phyloP scores from a whole-genome alignment of 1,139 yeast genomes.

The Yamadazyma atmosphaerica region DNA sequence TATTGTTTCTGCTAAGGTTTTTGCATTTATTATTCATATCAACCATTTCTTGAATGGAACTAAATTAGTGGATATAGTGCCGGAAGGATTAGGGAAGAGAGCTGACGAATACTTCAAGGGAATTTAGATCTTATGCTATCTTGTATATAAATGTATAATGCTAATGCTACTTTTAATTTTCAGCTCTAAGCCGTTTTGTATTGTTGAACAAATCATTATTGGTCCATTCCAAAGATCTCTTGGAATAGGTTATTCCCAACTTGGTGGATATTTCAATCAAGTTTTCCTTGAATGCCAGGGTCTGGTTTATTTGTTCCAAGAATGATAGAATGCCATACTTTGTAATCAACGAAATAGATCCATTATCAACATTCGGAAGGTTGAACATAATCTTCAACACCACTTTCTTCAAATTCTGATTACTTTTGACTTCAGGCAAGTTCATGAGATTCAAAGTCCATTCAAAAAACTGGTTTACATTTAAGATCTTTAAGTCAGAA shows the following conservation, averaged over 20 bases:
- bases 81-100: constrained; percentile 3
- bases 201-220: constrained; percentile 51
- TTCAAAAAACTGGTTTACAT: constrained; percentile 42
- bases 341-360: constrained; percentile 61
- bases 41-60: constrained; percentile 20
- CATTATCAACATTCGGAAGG: constrained; percentile 57
- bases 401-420: constrained; percentile 34
- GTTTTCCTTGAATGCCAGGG: constrained; percentile 33
- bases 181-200: too few relatives aligned
- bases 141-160: too few relatives aligned
- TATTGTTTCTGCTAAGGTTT: constrained; percentile 13
- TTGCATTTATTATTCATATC: constrained; percentile 22
- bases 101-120: constrained; percentile 5
- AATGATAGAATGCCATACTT: constrained; percentile 59
- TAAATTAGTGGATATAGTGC: constrained; percentile 11
- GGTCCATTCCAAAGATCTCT: constrained; percentile 65
- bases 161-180: too few relatives aligned
- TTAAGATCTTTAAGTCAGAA: constrained; percentile 12
- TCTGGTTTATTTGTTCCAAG: constrained; percentile 41
- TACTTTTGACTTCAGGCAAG: constrained; percentile 34
- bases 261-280: constrained; percentile 48
- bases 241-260: constrained; percentile 42
- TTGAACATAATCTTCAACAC: constrained; percentile 47
- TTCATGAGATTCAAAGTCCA: constrained; percentile 59
- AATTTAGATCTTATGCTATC: too few relatives aligned